A percentile compares a stretch with the other conserved stretches of the same genome.
Evolutionary conservation across 2,329 filamentous ascomycete species (phyloP).

Genomic region (Pestalotiopsis sp.): DNA sequence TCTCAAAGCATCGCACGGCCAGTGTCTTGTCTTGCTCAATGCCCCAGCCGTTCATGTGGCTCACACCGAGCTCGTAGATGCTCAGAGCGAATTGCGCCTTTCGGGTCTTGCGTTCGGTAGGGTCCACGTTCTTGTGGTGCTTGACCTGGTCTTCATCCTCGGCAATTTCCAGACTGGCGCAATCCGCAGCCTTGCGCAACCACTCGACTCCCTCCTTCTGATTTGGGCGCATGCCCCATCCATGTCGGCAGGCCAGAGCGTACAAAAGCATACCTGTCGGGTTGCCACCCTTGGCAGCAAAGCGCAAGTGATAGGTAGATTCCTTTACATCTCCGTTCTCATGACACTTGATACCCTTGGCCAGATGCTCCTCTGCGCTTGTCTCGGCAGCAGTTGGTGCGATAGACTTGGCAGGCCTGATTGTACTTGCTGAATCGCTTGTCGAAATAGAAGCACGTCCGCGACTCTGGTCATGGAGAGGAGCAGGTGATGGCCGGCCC

Average conservation of each 20-base stretch:
- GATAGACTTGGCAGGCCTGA: slow-evolving; percentile 48
- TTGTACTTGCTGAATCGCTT: slow-evolving; percentile 58
- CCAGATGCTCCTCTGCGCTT: slow-evolving; percentile 84
- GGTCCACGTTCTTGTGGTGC: slow-evolving; percentile 65
- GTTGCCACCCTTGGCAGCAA: slow-evolving; percentile 83
- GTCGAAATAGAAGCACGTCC: slow-evolving; percentile 50
- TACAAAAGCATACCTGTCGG: slow-evolving; percentile 96
- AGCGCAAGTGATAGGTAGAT: slow-evolving; percentile 92
- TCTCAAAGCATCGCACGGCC: slow-evolving; percentile 92
- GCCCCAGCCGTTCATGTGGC: slow-evolving; percentile 98
- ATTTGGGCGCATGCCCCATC: slow-evolving; percentile 96
- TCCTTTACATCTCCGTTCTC: slow-evolving; percentile 86
- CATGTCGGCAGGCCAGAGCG: slow-evolving; percentile 90
- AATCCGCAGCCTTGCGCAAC: slow-evolving; percentile 89
- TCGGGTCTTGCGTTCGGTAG: slow-evolving; percentile 76
- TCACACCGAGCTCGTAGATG: slow-evolving; percentile 94
- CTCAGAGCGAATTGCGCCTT: slow-evolving; percentile 93
- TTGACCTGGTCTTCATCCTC: slow-evolving; percentile 74
- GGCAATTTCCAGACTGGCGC: slow-evolving; percentile 78
- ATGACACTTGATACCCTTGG: slow-evolving; percentile 88
- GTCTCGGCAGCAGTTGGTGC: slow-evolving; percentile 68
- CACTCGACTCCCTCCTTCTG: slow-evolving; percentile 88
- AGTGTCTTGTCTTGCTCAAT: slow-evolving; percentile 89
- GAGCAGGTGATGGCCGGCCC: slow-evolving; percentile 34
- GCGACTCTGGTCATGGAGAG: slow-evolving; percentile 41